These are phyloP conservation scores for Parastagonospora avenae DNA, from an alignment of 2,329 filamentous ascomycete species.

Conservation along the genomic window DNA sequence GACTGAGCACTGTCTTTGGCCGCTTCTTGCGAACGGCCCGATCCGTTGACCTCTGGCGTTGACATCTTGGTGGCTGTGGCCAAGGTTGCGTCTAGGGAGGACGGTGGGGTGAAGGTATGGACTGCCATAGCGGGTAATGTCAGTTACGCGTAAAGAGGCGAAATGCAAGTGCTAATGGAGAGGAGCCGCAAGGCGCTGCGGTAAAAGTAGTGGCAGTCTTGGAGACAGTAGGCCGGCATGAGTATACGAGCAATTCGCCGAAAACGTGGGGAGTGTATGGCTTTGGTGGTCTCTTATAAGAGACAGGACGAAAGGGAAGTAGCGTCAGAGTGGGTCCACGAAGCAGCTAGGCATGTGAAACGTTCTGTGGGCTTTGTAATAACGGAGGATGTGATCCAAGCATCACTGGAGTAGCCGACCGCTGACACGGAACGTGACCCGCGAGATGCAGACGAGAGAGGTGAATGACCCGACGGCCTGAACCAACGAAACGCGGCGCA, in stretches of 20 bases:
- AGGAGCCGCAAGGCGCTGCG: slow-evolving; percentile 86
- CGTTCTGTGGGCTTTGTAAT: slow-evolving; percentile 33
- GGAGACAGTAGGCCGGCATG: slow-evolving; percentile 81
- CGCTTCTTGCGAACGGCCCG: slow-evolving; percentile 52
- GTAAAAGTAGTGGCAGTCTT: slow-evolving; percentile 94
- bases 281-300: slow-evolving; percentile 36
- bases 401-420: slow-evolving; percentile 30
- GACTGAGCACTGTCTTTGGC: slow-evolving; percentile 60
- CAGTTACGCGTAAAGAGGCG: slow-evolving; percentile 71
- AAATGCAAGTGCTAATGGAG: slow-evolving; percentile 79
- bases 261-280: slow-evolving; percentile 15
- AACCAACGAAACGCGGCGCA: slow-evolving; percentile 23
- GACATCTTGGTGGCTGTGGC: slow-evolving; percentile 49
- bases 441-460: slow-evolving; percentile 29
- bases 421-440: slow-evolving; percentile 41
- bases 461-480: slow-evolving; percentile 30
- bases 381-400: slow-evolving; percentile 32
- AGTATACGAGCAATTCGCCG: slow-evolving; percentile 26
- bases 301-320: slow-evolving; percentile 41
- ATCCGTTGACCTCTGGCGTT: slow-evolving; percentile 43
- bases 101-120: slow-evolving; percentile 72
- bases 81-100: slow-evolving; percentile 74
- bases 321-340: slow-evolving; percentile 22
- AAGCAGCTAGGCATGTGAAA: slow-evolving; percentile 41
- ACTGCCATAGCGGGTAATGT: slow-evolving; percentile 66